These are phyloP conservation scores for Oryza officinalis DNA, from an alignment of 176 grass and related monocot species.

Conservation along the genomic window DNA sequence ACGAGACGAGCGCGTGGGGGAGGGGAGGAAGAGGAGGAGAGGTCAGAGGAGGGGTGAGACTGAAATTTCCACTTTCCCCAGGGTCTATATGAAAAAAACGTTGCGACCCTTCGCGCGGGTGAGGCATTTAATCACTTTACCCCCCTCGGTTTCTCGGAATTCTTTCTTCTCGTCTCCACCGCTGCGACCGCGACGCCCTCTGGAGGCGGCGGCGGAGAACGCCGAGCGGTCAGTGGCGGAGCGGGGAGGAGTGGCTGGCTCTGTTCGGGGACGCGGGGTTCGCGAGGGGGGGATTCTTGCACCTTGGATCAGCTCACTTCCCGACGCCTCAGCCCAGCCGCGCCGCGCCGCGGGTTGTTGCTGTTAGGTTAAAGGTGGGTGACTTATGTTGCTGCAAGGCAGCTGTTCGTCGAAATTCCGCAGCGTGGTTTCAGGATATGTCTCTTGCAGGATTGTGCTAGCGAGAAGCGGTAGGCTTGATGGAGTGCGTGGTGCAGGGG, in stretches of 20 bases:
- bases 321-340: neutral
- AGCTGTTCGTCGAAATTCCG: neutral
- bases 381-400: neutral
- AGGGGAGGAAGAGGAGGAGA: constrained; percentile 12
- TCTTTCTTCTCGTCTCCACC: neutral
- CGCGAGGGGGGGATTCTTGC: neutral
- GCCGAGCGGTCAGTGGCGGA: too few species aligned
- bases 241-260: neutral
- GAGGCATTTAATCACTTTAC: neutral
- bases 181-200: neutral
- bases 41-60: constrained; percentile 37
- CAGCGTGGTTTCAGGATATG: neutral
- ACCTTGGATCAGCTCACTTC: too few species aligned
- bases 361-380: neutral
- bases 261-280: neutral
- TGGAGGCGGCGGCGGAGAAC: too few species aligned
- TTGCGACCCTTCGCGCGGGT: too few species aligned
- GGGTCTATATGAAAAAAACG: neutral
- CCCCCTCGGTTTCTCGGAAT: neutral
- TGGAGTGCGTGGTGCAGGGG: constrained; percentile 90
- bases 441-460: neutral
- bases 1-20: constrained; percentile 38
- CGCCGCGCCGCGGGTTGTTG: neutral
- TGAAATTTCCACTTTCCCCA: neutral
- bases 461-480: neutral